Evolutionary conservation across 805 yeast genomes (phyloP).

Genomic region (Starmerella ratchasimensis): DNA sequence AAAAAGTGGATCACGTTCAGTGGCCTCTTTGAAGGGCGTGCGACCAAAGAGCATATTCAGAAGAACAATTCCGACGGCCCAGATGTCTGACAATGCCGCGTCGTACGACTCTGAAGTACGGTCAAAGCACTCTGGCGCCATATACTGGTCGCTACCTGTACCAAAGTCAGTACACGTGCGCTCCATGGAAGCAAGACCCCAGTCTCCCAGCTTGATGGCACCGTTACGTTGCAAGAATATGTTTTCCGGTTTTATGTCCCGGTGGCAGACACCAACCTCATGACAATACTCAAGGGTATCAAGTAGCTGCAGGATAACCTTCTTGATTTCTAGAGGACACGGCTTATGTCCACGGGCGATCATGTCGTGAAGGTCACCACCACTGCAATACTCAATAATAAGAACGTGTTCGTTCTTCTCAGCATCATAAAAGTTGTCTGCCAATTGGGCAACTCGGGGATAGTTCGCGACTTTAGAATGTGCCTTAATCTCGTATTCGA

Average conservation of each 20-base stretch:
- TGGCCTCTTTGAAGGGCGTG: slow-evolving; percentile 74
- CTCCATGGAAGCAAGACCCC: slow-evolving; percentile 68
- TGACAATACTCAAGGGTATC: slow-evolving; percentile 78
- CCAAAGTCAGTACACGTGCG: slow-evolving; percentile 57
- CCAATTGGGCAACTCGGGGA: slow-evolving; percentile 63
- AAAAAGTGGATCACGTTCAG: slow-evolving; percentile 66
- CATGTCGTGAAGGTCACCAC: slow-evolving; percentile 75
- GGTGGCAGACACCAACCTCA: slow-evolving; percentile 84
- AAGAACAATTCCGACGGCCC: slow-evolving; percentile 80
- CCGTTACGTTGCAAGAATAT: slow-evolving; percentile 53
- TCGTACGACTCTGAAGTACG: slow-evolving; percentile 38
- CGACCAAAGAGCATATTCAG: slow-evolving; percentile 77
- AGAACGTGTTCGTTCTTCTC: slow-evolving; percentile 36
- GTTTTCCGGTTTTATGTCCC: slow-evolving; percentile 96
- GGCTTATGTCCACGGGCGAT: slow-evolving; percentile 42
- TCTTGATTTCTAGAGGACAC: slow-evolving; percentile 29
- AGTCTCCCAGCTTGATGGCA: slow-evolving; percentile 59
- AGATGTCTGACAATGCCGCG: slow-evolving; percentile 70
- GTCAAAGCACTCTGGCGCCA: slow-evolving; percentile 90
- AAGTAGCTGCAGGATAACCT: slow-evolving; percentile 59
- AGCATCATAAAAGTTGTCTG: slow-evolving; percentile 48
- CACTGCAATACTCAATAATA: slow-evolving; percentile 72
- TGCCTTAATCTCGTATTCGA: slow-evolving; percentile 34
- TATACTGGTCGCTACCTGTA: slow-evolving; percentile 79
- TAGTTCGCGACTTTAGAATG: slow-evolving; percentile 67